Evolutionary conservation across 2,329 filamentous ascomycete species (phyloP), one percentile per base, ranked within the genome.

Genomic region (Sporothrix brasiliensis): DNA sequence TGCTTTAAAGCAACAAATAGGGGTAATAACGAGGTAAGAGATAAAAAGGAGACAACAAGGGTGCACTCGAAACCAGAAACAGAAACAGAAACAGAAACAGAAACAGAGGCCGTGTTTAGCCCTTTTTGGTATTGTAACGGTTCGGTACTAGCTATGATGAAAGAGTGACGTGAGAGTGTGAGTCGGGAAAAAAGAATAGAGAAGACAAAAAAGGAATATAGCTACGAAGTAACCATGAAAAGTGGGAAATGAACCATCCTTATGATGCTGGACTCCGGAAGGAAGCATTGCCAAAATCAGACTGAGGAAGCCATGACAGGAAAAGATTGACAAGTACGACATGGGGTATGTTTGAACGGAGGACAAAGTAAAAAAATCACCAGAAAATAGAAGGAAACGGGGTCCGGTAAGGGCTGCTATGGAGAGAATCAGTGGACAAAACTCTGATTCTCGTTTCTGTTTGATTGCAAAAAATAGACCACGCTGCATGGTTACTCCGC

Each of bases 401-500:
- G 56, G 53, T 24, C 11, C 14, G 14, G 13, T 53, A 56, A 41
- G 60, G 60, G 39, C 16, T 34, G 61, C 47, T 16, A 14, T 49
- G 44, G 44, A 47, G 44, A 47, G 44, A n/a, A 14, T 14, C 41
- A 47, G 19, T 13, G 44, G 47, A 13, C 27, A 34, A 34, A 30
- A 13, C 47, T n/a, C n/a, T 63, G 61, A 21, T 53, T 66, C 63
- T 47, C 34, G 47, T 66, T 50, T 66, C 27, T 3, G 19, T 27
- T 10, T 39, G 24, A 39, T 16, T 47, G 27, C 52, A 66, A 66
- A 66, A 66, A 66, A 66, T 66, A 66, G 63, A 52, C 47, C 14
- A 6, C 24, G 24, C 10, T 21, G 21, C 44, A 66, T 24, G 27
- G 13, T 61, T 44, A 19, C 24, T 13, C 41, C 34, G 3, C 27